Evolutionary conservation across 345 rosid species (phyloP), one percentile per base, ranked within the genome.

Genomic region (Anastatica hierochuntica): DNA sequence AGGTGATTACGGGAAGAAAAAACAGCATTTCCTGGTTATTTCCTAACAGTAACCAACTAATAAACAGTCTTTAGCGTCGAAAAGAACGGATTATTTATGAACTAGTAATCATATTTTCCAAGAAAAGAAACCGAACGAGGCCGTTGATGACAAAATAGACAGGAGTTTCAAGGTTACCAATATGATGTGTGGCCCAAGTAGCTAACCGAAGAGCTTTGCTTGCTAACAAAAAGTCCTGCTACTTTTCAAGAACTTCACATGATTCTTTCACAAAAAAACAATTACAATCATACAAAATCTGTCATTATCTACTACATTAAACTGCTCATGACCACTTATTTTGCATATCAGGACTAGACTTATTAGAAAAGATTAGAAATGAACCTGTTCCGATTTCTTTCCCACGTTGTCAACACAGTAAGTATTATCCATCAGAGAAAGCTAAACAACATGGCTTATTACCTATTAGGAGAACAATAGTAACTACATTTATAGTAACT

Each of bases 101-200:
- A 26, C 49, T n/a, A n/a, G 12, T 57, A 57, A 57, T 42, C 57
- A 66, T 20, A 19, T 15, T 37, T 36, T 21, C 43, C 9, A 8
- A 34, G 57, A 49, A 41, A 26, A 29, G 14, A 56, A 64, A 48
- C 38, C 49, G 33, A 63, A 66, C 71, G 52, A 52, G 30, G 18
- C 36, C 6, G 43, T n/a, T 37, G 31, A 52, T 29, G 71, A 58
- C 60, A 53, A 53, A 59, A n/a, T n/a, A n/a, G n/a, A 66, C 56
- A 59, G 60, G 66, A 66, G 71, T 38, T 52, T 66, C 55, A 45
- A 52, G 66, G 71, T 66, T 66, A 43, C 71, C 49, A 57, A 42
- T 38, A 14, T 35, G 42, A 50, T 50, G 59, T 66, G 54, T 65
- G 71, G 64, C 71, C 70, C 49, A 51, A 44, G 65, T 20, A 38